These are phyloP conservation scores for Ceratobasidium sp. DNA, from an alignment of 1,284 basidiomycete species.

Conservation along the genomic window DNA sequence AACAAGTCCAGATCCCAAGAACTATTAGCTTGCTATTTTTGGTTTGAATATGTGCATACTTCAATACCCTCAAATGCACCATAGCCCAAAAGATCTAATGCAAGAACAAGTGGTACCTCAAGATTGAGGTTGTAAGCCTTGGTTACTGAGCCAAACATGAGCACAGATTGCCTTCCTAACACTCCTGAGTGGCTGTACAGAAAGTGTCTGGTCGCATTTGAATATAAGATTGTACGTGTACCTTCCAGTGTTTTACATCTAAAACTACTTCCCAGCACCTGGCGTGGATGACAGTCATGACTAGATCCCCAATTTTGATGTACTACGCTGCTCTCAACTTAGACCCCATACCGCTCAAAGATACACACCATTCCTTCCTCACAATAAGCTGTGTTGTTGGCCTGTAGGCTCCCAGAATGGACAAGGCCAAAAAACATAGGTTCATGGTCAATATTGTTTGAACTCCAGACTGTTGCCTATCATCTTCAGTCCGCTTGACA, in stretches of 20 bases:
- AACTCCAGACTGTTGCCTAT: neutral
- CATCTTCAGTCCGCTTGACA: neutral
- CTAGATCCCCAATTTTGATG: neutral
- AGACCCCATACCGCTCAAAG: too few species aligned
- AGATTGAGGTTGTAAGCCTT: constrained; percentile 3
- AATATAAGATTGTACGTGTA: too few species aligned
- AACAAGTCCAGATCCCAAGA: neutral
- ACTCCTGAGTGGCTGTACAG: neutral
- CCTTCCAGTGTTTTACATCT: neutral
- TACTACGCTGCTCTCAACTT: neutral
- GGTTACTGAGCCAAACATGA: neutral
- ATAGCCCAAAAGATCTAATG: neutral
- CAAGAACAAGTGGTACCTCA: neutral
- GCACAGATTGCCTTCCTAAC: neutral
- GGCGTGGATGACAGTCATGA: neutral
- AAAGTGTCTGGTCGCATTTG: too few species aligned
- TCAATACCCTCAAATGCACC: neutral
- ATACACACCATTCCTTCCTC: neutral
- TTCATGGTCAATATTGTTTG: neutral
- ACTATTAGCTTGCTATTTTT: too few species aligned
- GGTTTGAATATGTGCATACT: neutral
- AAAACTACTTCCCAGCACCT: neutral
- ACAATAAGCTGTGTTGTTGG: neutral
- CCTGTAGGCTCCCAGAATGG: neutral
- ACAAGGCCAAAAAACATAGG: neutral